These are phyloP conservation scores for Hypoxylon sp. DNA, from an alignment of 2,329 filamentous ascomycete species.

Conservation along the genomic window DNA sequence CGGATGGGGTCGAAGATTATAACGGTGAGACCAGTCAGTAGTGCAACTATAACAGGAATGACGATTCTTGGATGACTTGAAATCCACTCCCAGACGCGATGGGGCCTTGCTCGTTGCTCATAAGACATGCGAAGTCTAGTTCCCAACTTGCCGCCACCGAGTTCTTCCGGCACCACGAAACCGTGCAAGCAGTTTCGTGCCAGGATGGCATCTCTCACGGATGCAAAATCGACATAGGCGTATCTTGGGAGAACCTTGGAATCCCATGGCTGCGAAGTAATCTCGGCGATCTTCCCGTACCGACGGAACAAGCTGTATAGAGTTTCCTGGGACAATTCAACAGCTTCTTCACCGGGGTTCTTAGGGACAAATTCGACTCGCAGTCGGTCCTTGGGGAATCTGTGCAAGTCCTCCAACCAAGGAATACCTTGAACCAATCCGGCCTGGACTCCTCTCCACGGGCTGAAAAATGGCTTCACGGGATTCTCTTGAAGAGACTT, in stretches of 20 bases:
- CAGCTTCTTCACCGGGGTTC: constrained; percentile 76
- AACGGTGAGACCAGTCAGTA: constrained; percentile 86
- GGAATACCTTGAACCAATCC: constrained; percentile 85
- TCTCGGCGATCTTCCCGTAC: constrained; percentile 92
- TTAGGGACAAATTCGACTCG: constrained; percentile 88
- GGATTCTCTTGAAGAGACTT: constrained; percentile 77
- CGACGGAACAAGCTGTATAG: constrained; percentile 89
- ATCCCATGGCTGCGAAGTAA: constrained; percentile 84
- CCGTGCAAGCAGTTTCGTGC: constrained; percentile 95
- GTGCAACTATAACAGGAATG: constrained; percentile 83
- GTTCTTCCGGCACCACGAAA: constrained; percentile 76
- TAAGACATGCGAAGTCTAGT: constrained; percentile 88
- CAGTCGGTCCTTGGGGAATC: constrained; percentile 81
- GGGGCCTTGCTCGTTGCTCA: constrained; percentile 80
- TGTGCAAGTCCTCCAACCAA: constrained; percentile 93
- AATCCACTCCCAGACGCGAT: constrained; percentile 90
- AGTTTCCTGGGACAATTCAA: constrained; percentile 87
- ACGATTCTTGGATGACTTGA: constrained; percentile 88
- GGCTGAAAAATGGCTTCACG: constrained; percentile 91
- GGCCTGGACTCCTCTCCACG: constrained; percentile 78
- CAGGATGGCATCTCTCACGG: constrained; percentile 83
- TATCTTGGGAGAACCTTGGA: constrained; percentile 88
- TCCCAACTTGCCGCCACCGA: constrained; percentile 80
- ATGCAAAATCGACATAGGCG: constrained; percentile 82
- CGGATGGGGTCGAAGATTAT: constrained; percentile 94